Percentiles rank a stretch among this genome's conserved stretches.
These are phyloP conservation scores for Colletotrichum sp. DNA, from an alignment of 2,329 filamentous ascomycete species.

Conservation along the genomic window DNA sequence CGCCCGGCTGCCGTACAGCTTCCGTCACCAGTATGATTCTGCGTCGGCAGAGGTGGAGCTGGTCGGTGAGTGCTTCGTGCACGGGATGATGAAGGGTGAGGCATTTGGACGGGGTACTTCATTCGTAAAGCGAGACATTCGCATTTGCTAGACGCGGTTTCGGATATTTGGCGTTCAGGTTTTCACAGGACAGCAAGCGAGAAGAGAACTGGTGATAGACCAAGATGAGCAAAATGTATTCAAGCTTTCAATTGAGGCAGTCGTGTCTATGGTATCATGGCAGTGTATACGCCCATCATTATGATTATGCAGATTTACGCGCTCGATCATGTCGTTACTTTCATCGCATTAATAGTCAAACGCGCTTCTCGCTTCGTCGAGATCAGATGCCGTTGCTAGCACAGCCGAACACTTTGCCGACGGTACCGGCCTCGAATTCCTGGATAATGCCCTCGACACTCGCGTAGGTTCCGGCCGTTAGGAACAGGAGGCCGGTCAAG, in stretches of 20 bases:
- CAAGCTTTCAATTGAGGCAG: not conserved
- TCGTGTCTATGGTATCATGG: not conserved
- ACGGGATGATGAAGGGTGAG: not conserved
- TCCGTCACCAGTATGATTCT: not conserved
- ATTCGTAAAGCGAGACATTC: not conserved
- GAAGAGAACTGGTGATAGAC: not conserved
- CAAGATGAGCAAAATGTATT: not conserved
- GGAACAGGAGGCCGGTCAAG: slow-evolving; percentile 77
- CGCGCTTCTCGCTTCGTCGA: not conserved
- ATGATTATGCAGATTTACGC: not conserved
- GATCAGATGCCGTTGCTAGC: slow-evolving; percentile 59
- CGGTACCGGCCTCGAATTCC: slow-evolving; percentile 67
- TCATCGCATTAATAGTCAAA: not conserved
- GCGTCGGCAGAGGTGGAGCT: not conserved
- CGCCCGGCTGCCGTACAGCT: not conserved
- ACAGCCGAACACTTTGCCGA: slow-evolving; percentile 79
- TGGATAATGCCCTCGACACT: slow-evolving; percentile 78
- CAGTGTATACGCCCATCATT: not conserved
- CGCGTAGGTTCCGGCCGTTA: slow-evolving; percentile 82
- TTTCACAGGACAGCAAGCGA: not conserved
- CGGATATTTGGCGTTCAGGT: not conserved
- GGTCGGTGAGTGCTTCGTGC: not conserved
- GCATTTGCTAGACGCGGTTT: not conserved
- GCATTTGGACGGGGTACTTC: not conserved
- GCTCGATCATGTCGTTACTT: not conserved